These are phyloP conservation scores for Ophidiomyces ophidiicola DNA, from an alignment of 2,329 filamentous ascomycete species.

Conservation along the genomic window DNA sequence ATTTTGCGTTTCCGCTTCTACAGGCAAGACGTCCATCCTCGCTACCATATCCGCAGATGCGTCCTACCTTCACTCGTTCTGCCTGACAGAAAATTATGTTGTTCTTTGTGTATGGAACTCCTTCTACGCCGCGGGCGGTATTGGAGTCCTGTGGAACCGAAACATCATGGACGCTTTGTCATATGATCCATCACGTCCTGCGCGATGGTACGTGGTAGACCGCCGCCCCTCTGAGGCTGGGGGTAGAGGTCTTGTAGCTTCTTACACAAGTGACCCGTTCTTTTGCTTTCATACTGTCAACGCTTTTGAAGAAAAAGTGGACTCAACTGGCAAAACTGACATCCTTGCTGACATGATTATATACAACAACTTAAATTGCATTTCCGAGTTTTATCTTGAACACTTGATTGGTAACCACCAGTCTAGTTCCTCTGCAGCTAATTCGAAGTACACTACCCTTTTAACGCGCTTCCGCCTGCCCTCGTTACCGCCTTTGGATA, in stretches of 20 bases:
- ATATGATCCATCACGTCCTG: constrained; percentile 46
- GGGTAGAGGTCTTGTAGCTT: constrained; percentile 54
- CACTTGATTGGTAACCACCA: too few species aligned
- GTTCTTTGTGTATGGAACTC: constrained; percentile 61
- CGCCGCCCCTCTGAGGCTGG: constrained; percentile 33
- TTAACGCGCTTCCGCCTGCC: constrained; percentile 30
- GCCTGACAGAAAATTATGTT: constrained; percentile 58
- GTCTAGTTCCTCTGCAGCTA: constrained; percentile 29
- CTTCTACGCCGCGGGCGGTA: constrained; percentile 46
- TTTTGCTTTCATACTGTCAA: constrained; percentile 77
- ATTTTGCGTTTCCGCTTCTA: constrained; percentile 51
- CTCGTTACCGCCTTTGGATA: constrained; percentile 18
- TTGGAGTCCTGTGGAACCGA: constrained; percentile 50
- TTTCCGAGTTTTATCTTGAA: constrained; percentile 58
- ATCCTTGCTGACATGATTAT: constrained; percentile 54
- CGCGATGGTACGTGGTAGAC: constrained; percentile 65
- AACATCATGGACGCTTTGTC: constrained; percentile 59
- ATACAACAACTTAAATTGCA: constrained; percentile 53
- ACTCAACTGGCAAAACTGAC: constrained; percentile 31
- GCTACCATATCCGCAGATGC: constrained; percentile 50
- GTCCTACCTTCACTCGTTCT: constrained; percentile 75
- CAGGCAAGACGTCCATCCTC: constrained; percentile 56
- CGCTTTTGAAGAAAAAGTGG: constrained; percentile 52
- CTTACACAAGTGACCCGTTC: constrained; percentile 53
- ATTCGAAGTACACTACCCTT: constrained; percentile 14